Evolutionary conservation across 2,329 filamentous ascomycete species (phyloP).

Genomic region (Penicillium sclerotiorum): DNA sequence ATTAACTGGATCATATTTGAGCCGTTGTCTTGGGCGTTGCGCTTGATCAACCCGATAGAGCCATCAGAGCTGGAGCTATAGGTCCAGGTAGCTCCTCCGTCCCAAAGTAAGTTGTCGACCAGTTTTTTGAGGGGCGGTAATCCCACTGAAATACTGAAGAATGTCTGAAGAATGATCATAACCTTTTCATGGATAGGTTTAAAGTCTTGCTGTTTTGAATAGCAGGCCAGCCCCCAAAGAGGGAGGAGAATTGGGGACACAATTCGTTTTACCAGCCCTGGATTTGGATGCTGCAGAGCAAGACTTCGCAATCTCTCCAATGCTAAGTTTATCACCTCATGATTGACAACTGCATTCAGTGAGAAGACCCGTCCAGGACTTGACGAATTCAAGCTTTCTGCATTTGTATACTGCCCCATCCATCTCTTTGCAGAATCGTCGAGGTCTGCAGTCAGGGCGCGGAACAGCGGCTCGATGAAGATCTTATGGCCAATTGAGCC

Average conservation of each 20-base stretch:
- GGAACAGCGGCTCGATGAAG: slow-evolving; percentile 45
- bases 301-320: slow-evolving; percentile 40
- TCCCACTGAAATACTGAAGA: slow-evolving; percentile 45
- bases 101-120: slow-evolving; percentile 44
- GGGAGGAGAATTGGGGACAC: slow-evolving; percentile 44
- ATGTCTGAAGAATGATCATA: slow-evolving; percentile 40
- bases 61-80: slow-evolving; percentile 29
- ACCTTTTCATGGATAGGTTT: slow-evolving; percentile 31
- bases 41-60: slow-evolving; percentile 31
- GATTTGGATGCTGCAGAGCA: slow-evolving; percentile 47
- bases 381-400: slow-evolving; percentile 13
- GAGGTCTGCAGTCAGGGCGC: slow-evolving; percentile 37
- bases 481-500: slow-evolving; percentile 45
- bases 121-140: slow-evolving; percentile 40
- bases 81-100: slow-evolving; percentile 43
- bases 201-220: slow-evolving; percentile 34
- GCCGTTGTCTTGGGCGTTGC: slow-evolving; percentile 16
- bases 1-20: slow-evolving; percentile 37
- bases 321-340: slow-evolving; percentile 32
- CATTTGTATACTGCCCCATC: slow-evolving; percentile 28
- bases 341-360: slow-evolving; percentile 26
- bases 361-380: not conserved
- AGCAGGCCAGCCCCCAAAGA: slow-evolving; percentile 46
- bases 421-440: slow-evolving; percentile 29
- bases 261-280: slow-evolving; percentile 45